Conservation (phyloP, 1,139 yeast species). For the Candida freyschussii region DNA sequence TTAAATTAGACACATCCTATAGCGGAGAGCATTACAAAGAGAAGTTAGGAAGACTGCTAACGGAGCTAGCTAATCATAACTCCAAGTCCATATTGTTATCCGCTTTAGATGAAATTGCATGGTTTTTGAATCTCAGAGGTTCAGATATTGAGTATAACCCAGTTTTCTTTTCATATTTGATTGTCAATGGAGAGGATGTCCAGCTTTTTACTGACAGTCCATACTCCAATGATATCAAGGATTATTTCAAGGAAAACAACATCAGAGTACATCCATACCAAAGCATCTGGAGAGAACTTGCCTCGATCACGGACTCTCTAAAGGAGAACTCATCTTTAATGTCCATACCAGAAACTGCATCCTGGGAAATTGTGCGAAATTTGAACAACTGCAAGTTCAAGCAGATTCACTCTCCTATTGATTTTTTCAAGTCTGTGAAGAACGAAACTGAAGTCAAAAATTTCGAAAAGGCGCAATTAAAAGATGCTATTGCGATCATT, state of each 20-base stretch:
- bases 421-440: conserved; percentile 72
- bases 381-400: conserved; percentile 39
- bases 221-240: conserved; percentile 27
- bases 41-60: conserved; percentile 33
- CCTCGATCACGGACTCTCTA: conserved; percentile 39
- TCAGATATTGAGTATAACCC: conserved; percentile 85
- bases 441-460: conserved; percentile 70
- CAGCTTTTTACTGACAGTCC: conserved; percentile 55
- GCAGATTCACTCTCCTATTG: conserved; percentile 56
- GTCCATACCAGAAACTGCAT: conserved; percentile 59
- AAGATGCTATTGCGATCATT: conserved; percentile 81
- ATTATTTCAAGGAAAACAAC: conserved; percentile 30
- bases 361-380: conserved; percentile 76
- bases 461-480: conserved; percentile 71
- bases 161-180: conserved; percentile 77
- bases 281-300: conserved; percentile 50
- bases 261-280: conserved; percentile 50
- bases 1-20: conserved; percentile 39
- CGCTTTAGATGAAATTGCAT: conserved; percentile 87
- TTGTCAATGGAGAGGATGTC: conserved; percentile 49
- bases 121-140: conserved; percentile 89
- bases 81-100: conserved; percentile 27
- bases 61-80: conserved; percentile 33
- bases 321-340: conserved; percentile 37
- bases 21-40: conserved; percentile 44